phyloP scores from a whole-genome alignment of 108 stramenopile species.

The Skeletonema menzelii region DNA sequence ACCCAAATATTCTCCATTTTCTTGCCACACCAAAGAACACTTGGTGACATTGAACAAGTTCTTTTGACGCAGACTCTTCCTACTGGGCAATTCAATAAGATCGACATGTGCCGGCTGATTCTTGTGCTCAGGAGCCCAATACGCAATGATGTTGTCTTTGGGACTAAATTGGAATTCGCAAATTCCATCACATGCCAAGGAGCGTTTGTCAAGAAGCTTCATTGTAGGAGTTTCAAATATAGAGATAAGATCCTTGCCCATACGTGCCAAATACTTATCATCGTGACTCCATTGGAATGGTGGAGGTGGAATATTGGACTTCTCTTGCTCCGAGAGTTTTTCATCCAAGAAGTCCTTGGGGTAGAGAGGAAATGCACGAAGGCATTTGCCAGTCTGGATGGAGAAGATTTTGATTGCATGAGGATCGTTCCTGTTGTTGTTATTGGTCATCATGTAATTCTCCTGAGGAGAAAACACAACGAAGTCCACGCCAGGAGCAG shows the following conservation, averaged over 20 bases:
- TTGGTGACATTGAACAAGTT: constrained; percentile 94
- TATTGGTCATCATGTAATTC: constrained; percentile 91
- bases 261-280: constrained; percentile 92
- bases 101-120: constrained; percentile 95
- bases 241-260: constrained; percentile 90
- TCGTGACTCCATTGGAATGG: constrained; percentile 95
- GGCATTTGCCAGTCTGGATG: constrained; percentile 76
- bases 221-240: constrained; percentile 91
- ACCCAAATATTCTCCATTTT: constrained; percentile 91
- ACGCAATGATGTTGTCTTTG: constrained; percentile 88
- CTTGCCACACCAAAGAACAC: constrained; percentile 94
- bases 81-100: constrained; percentile 86
- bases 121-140: constrained; percentile 94
- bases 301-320: constrained; percentile 59
- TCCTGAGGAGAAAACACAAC: constrained; percentile 84
- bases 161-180: constrained; percentile 96
- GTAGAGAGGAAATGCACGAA: constrained; percentile 86
- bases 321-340: constrained; percentile 8
- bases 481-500: constrained; percentile 85
- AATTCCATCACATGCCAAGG: constrained; percentile 88
- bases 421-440: constrained; percentile 74
- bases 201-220: constrained; percentile 90
- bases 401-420: constrained; percentile 90
- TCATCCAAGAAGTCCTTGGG: constrained; percentile 60
- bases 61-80: constrained; percentile 93